Evolutionary conservation across 1,139 yeast genomes (phyloP).

Genomic region (Meyerozyma guilliermondii): DNA sequence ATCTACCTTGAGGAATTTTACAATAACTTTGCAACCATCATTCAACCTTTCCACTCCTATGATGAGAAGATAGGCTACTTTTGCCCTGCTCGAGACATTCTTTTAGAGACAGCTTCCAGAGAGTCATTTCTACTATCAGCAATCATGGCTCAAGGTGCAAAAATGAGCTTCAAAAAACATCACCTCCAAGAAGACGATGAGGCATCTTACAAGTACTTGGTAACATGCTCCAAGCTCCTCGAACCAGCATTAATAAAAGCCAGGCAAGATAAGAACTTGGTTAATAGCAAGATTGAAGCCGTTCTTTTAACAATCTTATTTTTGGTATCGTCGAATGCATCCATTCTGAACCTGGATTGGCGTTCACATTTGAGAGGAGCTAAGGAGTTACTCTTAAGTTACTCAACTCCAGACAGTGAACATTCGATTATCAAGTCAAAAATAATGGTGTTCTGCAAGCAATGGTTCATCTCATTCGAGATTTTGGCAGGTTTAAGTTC

Average conservation of each 20-base stretch:
- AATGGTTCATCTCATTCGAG: constrained; percentile 16
- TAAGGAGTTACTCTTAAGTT: constrained; percentile 15
- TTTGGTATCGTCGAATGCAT: constrained; percentile 15
- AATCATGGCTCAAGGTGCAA: constrained; percentile 72
- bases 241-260: constrained; percentile 44
- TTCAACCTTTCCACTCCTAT: constrained; percentile 58
- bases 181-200: constrained; percentile 53
- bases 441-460: constrained; percentile 14
- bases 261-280: background rate
- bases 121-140: constrained; percentile 65
- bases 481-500: constrained; percentile 16
- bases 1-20: constrained; percentile 54
- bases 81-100: constrained; percentile 64
- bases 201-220: constrained; percentile 58
- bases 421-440: constrained; percentile 8
- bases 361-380: constrained; percentile 19
- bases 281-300: constrained; percentile 12
- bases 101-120: constrained; percentile 53
- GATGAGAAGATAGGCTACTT: constrained; percentile 27
- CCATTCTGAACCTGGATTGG: constrained; percentile 15
- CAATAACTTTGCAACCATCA: constrained; percentile 50
- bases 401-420: constrained; percentile 4
- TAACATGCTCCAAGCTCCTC: constrained; percentile 54
- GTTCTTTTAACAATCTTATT: constrained; percentile 16
- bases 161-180: constrained; percentile 42